A percentile compares a stretch with the other conserved stretches of the same genome.
These are phyloP conservation scores for Kokia cookei DNA, from an alignment of 441 rosid genomes.

Conservation along the genomic window DNA sequence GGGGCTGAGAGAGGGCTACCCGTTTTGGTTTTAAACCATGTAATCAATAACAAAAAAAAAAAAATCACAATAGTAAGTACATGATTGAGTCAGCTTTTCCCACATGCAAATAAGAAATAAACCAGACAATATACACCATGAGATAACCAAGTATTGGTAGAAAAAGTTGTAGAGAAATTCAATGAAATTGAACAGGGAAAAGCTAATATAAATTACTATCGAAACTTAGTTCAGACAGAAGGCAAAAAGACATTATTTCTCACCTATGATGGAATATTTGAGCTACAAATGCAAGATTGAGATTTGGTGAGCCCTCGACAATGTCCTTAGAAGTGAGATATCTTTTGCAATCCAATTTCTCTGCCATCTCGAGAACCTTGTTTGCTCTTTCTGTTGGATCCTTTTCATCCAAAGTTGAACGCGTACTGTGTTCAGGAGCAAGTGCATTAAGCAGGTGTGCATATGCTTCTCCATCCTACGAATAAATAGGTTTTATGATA, in stretches of 20 bases:
- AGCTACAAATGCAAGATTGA: conserved; percentile 96
- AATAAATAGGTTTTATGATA: conserved; percentile 5
- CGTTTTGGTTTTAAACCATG: not conserved
- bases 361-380: conserved; percentile 83
- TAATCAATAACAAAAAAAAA: not conserved
- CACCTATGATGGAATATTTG: conserved; percentile 94
- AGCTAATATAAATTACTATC: not conserved
- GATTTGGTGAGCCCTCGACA: conserved; percentile 94
- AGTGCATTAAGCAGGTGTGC: conserved; percentile 85
- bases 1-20: not conserved
- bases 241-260: not conserved
- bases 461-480: conserved; percentile 97
- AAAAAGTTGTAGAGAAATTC: not conserved
- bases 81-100: not conserved
- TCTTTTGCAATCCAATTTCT: conserved; percentile 85
- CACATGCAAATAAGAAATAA: not conserved
- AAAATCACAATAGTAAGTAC: not conserved
- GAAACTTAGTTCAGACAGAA: not conserved
- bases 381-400: conserved; percentile 80
- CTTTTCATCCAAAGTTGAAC: conserved; percentile 40
- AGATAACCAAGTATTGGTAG: not conserved
- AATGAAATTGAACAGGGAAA: not conserved
- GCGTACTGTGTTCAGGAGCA: conserved; percentile 82
- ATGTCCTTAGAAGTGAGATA: conserved; percentile 84
- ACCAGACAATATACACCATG: not conserved